Conservation (phyloP, 345 rosid species). For the Eucalyptus shirleyi region DNA sequence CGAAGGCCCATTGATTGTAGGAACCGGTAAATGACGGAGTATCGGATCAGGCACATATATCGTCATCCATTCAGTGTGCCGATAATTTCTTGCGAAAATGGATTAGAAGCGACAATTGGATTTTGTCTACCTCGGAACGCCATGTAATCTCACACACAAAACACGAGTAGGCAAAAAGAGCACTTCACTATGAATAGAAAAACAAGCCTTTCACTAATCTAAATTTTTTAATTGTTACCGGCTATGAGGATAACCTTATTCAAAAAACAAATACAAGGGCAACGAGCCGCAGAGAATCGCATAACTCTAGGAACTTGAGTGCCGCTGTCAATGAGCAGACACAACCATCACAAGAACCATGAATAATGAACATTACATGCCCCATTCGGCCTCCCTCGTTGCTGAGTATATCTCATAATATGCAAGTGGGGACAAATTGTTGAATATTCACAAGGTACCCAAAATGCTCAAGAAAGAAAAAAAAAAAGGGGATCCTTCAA, state of each 20-base stretch:
- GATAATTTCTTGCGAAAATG: neutral
- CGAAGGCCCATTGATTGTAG: neutral
- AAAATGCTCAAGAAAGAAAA: neutral
- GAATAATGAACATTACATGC: neutral
- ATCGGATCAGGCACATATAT: neutral
- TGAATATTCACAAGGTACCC: neutral
- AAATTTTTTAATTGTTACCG: neutral
- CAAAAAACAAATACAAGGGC: neutral
- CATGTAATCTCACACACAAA: neutral
- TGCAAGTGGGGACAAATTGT: neutral
- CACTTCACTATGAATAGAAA: neutral
- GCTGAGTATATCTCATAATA: neutral
- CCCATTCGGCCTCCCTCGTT: neutral
- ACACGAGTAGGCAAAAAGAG: neutral
- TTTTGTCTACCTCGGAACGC: neutral
- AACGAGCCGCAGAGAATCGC: neutral
- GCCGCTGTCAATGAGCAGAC: neutral
- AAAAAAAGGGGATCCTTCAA: neutral
- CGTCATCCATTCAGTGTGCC: neutral
- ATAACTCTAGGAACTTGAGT: neutral
- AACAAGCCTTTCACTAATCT: neutral
- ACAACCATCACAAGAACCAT: neutral
- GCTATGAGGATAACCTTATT: neutral
- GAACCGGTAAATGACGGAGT: neutral
- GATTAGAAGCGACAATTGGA: neutral